Evolutionary conservation across 768 basidiomycete species (phyloP).

Genomic region (Sistotremastrum suecicum): DNA sequence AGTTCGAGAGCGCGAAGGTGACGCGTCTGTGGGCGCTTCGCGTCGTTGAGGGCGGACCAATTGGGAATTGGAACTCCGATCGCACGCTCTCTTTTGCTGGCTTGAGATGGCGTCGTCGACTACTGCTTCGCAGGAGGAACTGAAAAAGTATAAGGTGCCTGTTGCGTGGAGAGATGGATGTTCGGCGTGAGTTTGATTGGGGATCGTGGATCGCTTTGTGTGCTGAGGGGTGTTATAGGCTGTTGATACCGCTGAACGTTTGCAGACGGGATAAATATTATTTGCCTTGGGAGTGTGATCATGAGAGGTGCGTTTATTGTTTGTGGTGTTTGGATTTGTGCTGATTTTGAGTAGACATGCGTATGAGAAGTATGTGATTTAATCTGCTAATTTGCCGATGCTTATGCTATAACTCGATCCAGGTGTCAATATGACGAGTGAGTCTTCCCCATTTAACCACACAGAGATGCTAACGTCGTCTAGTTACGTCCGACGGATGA

Average conservation of each 20-base stretch:
- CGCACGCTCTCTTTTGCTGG: too few species aligned
- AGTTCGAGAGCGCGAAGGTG: not conserved
- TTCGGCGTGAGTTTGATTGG: conserved; percentile 55
- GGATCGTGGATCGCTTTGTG: not conserved
- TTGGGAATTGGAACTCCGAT: too few species aligned
- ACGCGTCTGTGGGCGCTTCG: not conserved
- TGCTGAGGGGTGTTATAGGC: conserved; percentile 26
- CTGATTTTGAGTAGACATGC: conserved; percentile 28
- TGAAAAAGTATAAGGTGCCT: conserved; percentile 63
- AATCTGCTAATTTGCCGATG: not conserved
- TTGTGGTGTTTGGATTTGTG: too few species aligned
- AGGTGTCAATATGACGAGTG: conserved; percentile 96
- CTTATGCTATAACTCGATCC: not conserved
- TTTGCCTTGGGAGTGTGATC: conserved; percentile 88
- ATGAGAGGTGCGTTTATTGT: conserved; percentile 31
- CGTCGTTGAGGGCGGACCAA: too few species aligned
- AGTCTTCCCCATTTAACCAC: conserved; percentile 18
- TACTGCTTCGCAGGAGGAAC: conserved; percentile 71
- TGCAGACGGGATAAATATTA: conserved; percentile 71
- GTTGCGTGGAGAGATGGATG: conserved; percentile 81
- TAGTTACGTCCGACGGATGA: conserved; percentile 85
- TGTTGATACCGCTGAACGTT: conserved; percentile 76
- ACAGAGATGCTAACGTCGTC: conserved; percentile 1
- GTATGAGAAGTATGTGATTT: conserved; percentile 62
- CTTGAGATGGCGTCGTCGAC: conserved; percentile 50